A percentile compares a stretch with the other conserved stretches of the same genome.
Evolutionary conservation across 1,139 yeast genomes (phyloP).

Genomic region (Diutina scorzettiae): DNA sequence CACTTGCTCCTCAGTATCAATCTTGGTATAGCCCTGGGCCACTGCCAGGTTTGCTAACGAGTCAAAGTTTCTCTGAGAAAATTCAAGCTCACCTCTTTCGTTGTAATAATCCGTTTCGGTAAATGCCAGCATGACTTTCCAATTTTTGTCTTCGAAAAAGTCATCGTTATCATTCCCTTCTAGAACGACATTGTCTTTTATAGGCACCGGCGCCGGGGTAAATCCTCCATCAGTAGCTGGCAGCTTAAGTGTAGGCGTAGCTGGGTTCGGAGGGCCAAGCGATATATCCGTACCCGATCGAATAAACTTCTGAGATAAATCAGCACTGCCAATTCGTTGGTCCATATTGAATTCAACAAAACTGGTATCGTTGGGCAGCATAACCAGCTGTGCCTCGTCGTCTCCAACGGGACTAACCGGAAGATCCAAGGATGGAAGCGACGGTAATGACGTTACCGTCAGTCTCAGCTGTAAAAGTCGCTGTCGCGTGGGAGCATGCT

Average conservation of each 20-base stretch:
- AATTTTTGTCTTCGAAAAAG: conserved; percentile 1
- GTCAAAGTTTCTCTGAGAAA: not conserved
- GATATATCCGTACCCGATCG: conserved; percentile 1
- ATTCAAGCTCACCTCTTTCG: conserved; percentile 3
- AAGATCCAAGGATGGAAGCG: not conserved
- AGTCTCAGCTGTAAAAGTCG: conserved; percentile 1
- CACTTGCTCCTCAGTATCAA: conserved; percentile 81
- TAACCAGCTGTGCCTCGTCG: not conserved
- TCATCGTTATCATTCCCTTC: conserved; percentile 2
- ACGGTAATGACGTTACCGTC: not conserved
- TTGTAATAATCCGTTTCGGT: conserved; percentile 5
- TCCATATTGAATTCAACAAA: conserved; percentile 1
- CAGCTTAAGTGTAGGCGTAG: not conserved
- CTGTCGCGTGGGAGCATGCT: not conserved
- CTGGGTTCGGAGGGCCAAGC: not conserved
- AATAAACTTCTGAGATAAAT: not conserved
- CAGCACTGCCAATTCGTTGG: not conserved
- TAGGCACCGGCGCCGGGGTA: not conserved
- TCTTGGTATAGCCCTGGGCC: conserved; percentile 67
- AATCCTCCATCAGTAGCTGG: not conserved
- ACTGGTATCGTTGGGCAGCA: not conserved
- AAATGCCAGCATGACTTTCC: conserved; percentile 4
- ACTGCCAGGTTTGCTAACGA: not conserved
- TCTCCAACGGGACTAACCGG: not conserved
- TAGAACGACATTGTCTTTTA: not conserved